These are phyloP conservation scores for Kuraishia piskuri DNA, from an alignment of 805 yeast species.

Conservation along the genomic window DNA sequence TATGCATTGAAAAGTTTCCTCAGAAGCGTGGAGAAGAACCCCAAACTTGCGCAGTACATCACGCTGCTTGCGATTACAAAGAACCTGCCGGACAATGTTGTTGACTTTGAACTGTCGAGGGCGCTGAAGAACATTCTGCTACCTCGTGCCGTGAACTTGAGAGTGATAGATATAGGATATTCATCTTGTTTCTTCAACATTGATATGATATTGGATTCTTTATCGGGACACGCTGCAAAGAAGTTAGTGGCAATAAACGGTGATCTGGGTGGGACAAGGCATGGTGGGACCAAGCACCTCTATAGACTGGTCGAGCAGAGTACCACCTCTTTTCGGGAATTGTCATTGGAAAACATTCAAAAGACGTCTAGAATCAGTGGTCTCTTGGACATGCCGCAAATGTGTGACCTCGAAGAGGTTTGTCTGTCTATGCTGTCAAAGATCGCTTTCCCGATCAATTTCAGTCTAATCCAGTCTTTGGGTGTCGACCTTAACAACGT, in stretches of 20 bases:
- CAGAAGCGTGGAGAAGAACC: slow-evolving; percentile 7
- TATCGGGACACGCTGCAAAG: slow-evolving; percentile 2
- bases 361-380: slow-evolving; percentile 1
- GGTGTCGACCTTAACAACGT: slow-evolving; percentile 11
- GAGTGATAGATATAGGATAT: slow-evolving; percentile 12
- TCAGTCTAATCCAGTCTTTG: slow-evolving; percentile 7
- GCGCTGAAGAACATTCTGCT: slow-evolving; percentile 9
- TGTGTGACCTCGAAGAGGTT: slow-evolving; percentile 6
- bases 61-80: slow-evolving; percentile 12
- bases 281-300: neutral
- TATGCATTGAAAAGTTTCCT: slow-evolving; percentile 16
- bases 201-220: slow-evolving; percentile 3
- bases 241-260: slow-evolving; percentile 10
- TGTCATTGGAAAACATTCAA: slow-evolving; percentile 6
- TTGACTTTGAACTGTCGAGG: slow-evolving; percentile 13
- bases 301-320: slow-evolving; percentile 1
- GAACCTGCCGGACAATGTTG: slow-evolving; percentile 14
- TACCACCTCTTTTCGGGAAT: slow-evolving; percentile 2
- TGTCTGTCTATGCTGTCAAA: slow-evolving; percentile 7
- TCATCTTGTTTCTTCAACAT: slow-evolving; percentile 13
- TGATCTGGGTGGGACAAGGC: slow-evolving; percentile 3
- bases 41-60: slow-evolving; percentile 6
- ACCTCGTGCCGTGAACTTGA: slow-evolving; percentile 7
- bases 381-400: slow-evolving; percentile 1
- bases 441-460: slow-evolving; percentile 9